Base-by-base conservation (phyloP, 306 rosid species). In the Casuarina cunninghamiana region DNA sequence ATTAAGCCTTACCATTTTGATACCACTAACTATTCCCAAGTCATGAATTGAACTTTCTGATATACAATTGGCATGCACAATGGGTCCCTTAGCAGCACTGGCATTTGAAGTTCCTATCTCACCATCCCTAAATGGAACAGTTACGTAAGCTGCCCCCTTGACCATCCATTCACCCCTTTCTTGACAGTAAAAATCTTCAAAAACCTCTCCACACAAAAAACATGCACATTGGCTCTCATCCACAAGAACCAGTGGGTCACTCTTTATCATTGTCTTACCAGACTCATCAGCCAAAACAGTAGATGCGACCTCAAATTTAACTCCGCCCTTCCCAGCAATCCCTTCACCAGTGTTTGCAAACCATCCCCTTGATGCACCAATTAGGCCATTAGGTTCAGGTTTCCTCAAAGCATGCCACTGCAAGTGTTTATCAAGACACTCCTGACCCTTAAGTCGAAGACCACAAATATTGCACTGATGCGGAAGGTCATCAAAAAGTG, bases 191-290 rank as follows among this genome's bases (percentile, higher is more conserved):
- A 89, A 57, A 75, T 94, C 98, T 88, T 94, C 98, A 81, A 94
- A 94, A 75, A 88, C 78, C 76, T 89, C 89, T 35, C 98, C 97
- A 74, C 98, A 94, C 78, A 92, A 80, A 57, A 88, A 76, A 82
- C 97, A 94, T 39, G 80, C 90, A 78, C 90, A 91, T 41, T 90
- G 96, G 72, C 68, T 87, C 85, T 94, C 98, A 60, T 94, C 96
- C 53, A 93, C 89, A 19, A 73, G 79, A 85, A 92, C 90, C 89
- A 87, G 86, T 3, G 80, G 85, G 78, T 84, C 90, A 68, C 32
- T 69, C 54, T n/a, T 76, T 53, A 82, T 88, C 50, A 43, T 57
- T 77, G 73, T 53, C 74, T 57, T 57, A 35, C 50, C 65, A 63
- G 50, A 53, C 66, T 45, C n/a, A 61, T 85, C 88, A 11, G 48